Conservation (phyloP, 768 basidiomycete species). For the Collybia sp. region DNA sequence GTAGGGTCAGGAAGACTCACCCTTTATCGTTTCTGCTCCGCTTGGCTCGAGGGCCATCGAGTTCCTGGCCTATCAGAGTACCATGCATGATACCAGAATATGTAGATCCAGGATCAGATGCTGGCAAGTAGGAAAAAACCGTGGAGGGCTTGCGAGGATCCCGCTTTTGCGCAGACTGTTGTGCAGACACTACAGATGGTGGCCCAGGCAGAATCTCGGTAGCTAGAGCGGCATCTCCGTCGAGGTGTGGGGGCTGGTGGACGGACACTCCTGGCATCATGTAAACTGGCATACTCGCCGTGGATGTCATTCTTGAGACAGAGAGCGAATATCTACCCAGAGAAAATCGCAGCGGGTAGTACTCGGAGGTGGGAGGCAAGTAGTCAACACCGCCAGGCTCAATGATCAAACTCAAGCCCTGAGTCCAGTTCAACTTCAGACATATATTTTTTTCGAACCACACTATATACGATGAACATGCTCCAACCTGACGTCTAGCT, state of each 20-base stretch:
- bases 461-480: not conserved
- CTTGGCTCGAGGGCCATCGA: conserved; percentile 67
- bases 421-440: not conserved
- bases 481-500: not conserved
- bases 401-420: conserved; percentile 3
- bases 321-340: conserved; percentile 16
- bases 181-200: conserved; percentile 66
- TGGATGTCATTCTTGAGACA: conserved; percentile 58
- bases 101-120: conserved; percentile 84
- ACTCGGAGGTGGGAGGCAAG: conserved; percentile 25
- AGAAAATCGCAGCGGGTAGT: conserved; percentile 20
- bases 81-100: conserved; percentile 75
- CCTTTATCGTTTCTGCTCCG: conserved; percentile 69
- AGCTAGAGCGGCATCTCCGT: conserved; percentile 76
- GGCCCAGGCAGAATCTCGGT: conserved; percentile 91
- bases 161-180: conserved; percentile 68
- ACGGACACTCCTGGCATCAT: conserved; percentile 70
- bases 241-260: conserved; percentile 75
- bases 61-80: conserved; percentile 58
- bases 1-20: conserved; percentile 36
- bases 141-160: conserved; percentile 75
- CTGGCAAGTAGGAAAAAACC: conserved; percentile 74
- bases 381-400: conserved; percentile 24
- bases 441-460: not conserved
- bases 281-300: conserved; percentile 66